phyloP scores from a whole-genome alignment of 1,284 basidiomycete species.

The Athelia psychrophila region DNA sequence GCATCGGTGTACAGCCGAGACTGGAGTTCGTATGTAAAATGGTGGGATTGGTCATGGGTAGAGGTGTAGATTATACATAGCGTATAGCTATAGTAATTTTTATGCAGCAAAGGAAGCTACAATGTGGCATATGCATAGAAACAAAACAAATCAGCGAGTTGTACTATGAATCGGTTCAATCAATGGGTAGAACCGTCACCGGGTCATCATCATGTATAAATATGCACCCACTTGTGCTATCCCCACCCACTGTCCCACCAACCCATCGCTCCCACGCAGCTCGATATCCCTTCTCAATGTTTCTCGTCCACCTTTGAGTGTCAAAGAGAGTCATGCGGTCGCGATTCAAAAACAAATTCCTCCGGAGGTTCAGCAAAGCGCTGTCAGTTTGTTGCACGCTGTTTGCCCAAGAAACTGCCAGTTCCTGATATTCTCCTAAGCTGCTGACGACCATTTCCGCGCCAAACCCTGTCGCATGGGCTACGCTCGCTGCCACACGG shows the following conservation, averaged over 20 bases:
- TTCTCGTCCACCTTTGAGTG: slow-evolving; percentile 50
- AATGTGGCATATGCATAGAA: not conserved
- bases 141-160: not conserved
- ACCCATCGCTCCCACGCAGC: slow-evolving; percentile 60
- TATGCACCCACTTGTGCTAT: slow-evolving; percentile 35
- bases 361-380: slow-evolving; percentile 40
- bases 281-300: slow-evolving; percentile 48
- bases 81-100: too few relatives aligned
- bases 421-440: slow-evolving; percentile 49
- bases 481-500: slow-evolving; percentile 57
- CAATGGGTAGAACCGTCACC: not conserved
- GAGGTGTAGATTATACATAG: too few relatives aligned
- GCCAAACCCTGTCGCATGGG: slow-evolving; percentile 53
- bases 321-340: slow-evolving; percentile 54
- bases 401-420: slow-evolving; percentile 47
- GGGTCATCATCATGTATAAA: slow-evolving; percentile 36
- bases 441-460: slow-evolving; percentile 49
- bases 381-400: slow-evolving; percentile 30
- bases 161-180: not conserved
- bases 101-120: too few relatives aligned
- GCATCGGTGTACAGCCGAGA: too few relatives aligned
- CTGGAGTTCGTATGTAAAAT: too few relatives aligned
- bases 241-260: slow-evolving; percentile 38
- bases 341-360: slow-evolving; percentile 45
- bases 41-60: too few relatives aligned